Evolutionary conservation across 2,329 filamentous ascomycete genomes (phyloP), one percentile per base, ranked within the genome.

Genomic region (Fusarium albosuccineum): DNA sequence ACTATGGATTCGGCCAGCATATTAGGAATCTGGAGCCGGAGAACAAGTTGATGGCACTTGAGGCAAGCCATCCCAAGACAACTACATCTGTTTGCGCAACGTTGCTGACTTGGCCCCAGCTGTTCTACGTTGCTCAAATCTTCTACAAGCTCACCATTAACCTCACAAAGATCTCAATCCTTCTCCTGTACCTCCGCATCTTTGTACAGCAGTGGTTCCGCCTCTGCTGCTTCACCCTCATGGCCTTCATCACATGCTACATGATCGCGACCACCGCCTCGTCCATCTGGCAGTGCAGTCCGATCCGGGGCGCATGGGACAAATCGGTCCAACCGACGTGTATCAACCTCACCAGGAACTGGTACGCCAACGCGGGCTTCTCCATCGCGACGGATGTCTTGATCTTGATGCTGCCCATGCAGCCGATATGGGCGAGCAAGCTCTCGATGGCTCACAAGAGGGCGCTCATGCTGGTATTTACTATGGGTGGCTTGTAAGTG

Each of bases 101-200:
- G 22, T 22, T 40, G 17, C 57, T 54, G 11, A 51, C 37, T 34
- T 10, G 7, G 1, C 53, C n/a, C 36, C 37, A 86, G 84, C 71
- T 81, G 17, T 87, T 86, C 71, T 86, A 82, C 62, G 72, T 84
- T 27, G 80, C 82, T 3, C 84, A 87, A 66, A 81, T 84, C 52
- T 82, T 84, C 60, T 87, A 87, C 75, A 87, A 87, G 67, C 73
- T 85, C 64, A 82, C 82, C 41, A 82, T 87, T 60, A 85, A 84
- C 70, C 74, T 85, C 33, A 85, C 83, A 3, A 87, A 87, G 66
- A 74, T 81, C 2, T 86, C 85, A 3, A 84, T 86, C 52, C 72
- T 86, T 7, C 74, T 85, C 4, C 79, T 87, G 16, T 88, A 87
- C 67, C 82, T 85, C 22, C 82, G 84, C 27, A 85, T 87, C 46